Evolutionary conservation across 176 grass and related monocot genomes (phyloP), one percentile per base, ranked within the genome.

Genomic region (Tuctoria greenei): DNA sequence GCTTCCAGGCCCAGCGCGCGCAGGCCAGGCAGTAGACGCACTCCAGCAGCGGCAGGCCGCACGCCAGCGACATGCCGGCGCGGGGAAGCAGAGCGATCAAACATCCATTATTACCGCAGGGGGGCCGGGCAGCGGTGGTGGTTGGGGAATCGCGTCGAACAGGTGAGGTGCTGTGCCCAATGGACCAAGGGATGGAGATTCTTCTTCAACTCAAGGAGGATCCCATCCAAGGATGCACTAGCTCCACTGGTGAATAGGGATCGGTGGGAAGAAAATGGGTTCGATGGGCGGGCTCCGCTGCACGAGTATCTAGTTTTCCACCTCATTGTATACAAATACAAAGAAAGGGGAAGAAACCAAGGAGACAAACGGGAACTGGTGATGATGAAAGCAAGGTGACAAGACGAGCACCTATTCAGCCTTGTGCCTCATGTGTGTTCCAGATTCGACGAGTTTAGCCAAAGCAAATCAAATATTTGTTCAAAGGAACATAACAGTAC

Each of bases 1-100:
- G 91, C 85, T 97, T 97, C 88, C 82, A 91, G 1, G 91, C 95
- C 95, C 91, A 97, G 12, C 91, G 88, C n/a, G 91, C 91, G 80
- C 95, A 97, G 3, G 84, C 95, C 4, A 97, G 91, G 86, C 95
- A 97, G 88, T 93, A 97, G 52, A 97, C 88, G 86, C 95, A 92
- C 87, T 97, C 95, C 18, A 97, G 78, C 50, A 93, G 77, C 72
- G 95, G 91, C 21, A 97, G 66, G 6, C 95, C 91, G 85, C 91
- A 97, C 16, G 79, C 88, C 37, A 97, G 77, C 31, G 86, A 97
- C 91, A 97, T 93, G 46, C 31, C 43, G 8, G 63, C 40, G 55
- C 23, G 31, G n/a, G 25, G 46, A 5, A 16, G 54, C 60, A 49
- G 36, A 23, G 56, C 40, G 42, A 63, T 76, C 73, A 76, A 28